A percentile compares a stretch with the other conserved stretches of the same genome.
Evolutionary conservation across 2,329 filamentous ascomycete species (phyloP).

Genomic region (Apiospora rasikravindrae): DNA sequence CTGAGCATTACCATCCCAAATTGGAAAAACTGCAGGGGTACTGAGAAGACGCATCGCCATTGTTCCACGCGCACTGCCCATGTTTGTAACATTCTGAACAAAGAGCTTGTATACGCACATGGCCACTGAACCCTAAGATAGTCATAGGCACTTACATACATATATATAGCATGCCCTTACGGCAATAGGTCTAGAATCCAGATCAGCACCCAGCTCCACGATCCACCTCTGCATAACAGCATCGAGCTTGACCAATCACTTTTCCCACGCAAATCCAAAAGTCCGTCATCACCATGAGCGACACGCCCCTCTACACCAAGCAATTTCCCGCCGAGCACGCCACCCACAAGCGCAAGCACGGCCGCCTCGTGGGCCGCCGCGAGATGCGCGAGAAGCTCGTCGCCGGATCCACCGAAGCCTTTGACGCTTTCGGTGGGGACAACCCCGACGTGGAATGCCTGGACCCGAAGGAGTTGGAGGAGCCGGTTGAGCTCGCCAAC

Average conservation of each 20-base stretch:
- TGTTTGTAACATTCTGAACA: neutral
- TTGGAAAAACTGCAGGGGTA: neutral
- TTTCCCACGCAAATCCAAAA: neutral
- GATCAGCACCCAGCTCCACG: no score
- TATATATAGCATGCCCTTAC: no score
- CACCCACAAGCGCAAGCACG: neutral
- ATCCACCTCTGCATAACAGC: neutral
- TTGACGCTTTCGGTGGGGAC: no score
- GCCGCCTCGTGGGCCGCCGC: neutral
- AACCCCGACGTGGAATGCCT: neutral
- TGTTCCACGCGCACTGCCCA: no score
- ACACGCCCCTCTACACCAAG: neutral
- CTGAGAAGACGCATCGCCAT: neutral
- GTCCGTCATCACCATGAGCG: neutral
- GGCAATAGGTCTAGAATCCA: no score
- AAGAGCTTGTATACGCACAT: neutral
- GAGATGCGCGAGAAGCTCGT: neutral
- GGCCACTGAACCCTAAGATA: neutral
- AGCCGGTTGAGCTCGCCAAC: neutral
- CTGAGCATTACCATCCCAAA: neutral
- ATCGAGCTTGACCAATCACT: neutral
- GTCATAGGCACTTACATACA: no score
- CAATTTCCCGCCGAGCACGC: neutral
- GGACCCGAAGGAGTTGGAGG: no score
- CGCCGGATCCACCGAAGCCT: neutral